Base-by-base conservation (phyloP, 1,139 yeast species). In the Debaryomyces singareniensis region DNA sequence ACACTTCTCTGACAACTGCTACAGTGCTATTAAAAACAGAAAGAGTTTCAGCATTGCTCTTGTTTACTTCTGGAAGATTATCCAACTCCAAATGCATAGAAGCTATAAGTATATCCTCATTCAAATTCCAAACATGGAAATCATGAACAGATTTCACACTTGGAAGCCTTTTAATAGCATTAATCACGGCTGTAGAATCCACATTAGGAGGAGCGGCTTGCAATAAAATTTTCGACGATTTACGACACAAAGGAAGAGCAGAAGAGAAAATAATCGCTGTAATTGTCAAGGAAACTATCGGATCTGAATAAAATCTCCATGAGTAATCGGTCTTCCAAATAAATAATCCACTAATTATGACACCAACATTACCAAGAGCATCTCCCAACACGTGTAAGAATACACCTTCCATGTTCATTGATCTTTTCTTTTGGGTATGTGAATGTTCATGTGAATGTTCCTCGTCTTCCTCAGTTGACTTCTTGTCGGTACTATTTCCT, bases 401-500 rank as follows among this genome's bases (percentile, higher is more conserved):
- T 4, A 91, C 97, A 38, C 98, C 97, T 47, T 86, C 93, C 97
- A 91, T 91, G 58, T 91, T 91, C 65, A 91, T 66, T 10, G 95
- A 84, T 52, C 72, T 76, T 21, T 55, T 48, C 45, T 64, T 58
- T 41, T 57, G 45, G 24, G 24, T n/a, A 15, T n/a, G 5, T 11
- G 12, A 11, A n/a, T n/a, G n/a, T n/a, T n/a, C n/a, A n/a, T n/a
- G n/a, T n/a, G n/a, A n/a, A n/a, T n/a, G 16, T 40, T 40, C 21
- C 39, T 40, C 22, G 25, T 48, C 45, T 11, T 39, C 35, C n/a
- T 18, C 21, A 7, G 7, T 7, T 18, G 21, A 7, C 21, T 18
- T 18, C 9, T 7, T 7, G n/a, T n/a, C n/a, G n/a, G n/a, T n/a
- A n/a, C n/a, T n/a, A 29, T 47, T 47, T 4, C 33, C 40, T 25